Evolutionary conservation across 441 rosid genomes (phyloP).

Genomic region (Adansonia gregorii): DNA sequence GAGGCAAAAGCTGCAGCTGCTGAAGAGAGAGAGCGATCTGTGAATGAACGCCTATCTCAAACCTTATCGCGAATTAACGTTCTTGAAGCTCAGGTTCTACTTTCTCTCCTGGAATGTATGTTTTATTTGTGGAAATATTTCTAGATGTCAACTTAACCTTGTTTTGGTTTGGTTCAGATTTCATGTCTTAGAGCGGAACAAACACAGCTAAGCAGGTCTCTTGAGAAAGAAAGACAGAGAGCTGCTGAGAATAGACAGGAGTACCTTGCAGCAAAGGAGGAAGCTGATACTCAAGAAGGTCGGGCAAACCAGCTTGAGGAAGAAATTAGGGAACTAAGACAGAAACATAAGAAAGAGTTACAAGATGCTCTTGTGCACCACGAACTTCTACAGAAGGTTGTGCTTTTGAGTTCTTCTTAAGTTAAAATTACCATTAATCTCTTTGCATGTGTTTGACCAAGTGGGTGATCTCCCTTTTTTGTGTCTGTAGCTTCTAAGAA

Average conservation of each 20-base stretch:
- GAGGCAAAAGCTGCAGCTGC: constrained; percentile 92
- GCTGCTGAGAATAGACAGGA: constrained; percentile 98
- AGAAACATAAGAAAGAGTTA: constrained; percentile 87
- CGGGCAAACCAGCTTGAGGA: constrained; percentile 86
- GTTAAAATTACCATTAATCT: neutral
- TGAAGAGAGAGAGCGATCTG: constrained; percentile 90
- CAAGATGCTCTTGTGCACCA: constrained; percentile 77
- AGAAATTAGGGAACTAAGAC: constrained; percentile 78
- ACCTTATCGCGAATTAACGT: constrained; percentile 92
- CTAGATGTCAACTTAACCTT: constrained; percentile 9
- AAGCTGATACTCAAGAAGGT: constrained; percentile 92
- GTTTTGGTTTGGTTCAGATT: constrained; percentile 53
- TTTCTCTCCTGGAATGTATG: constrained; percentile 19
- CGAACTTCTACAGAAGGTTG: constrained; percentile 90
- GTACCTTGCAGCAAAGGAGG: constrained; percentile 95
- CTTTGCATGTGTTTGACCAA: constrained; percentile 19
- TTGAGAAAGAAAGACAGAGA: constrained; percentile 98
- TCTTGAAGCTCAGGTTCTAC: constrained; percentile 93
- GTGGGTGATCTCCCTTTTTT: neutral
- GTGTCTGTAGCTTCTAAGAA: neutral
- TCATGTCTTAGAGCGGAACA: constrained; percentile 97
- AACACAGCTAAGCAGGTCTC: constrained; percentile 86
- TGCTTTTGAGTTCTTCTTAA: constrained; percentile 22
- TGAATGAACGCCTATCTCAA: constrained; percentile 91
- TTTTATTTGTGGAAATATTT: constrained; percentile 10